Percentiles rank a stretch among this genome's conserved stretches.
phyloP scores from a whole-genome alignment of 192 early-diverging fungal genomes.

The Coemansia sp. region DNA sequence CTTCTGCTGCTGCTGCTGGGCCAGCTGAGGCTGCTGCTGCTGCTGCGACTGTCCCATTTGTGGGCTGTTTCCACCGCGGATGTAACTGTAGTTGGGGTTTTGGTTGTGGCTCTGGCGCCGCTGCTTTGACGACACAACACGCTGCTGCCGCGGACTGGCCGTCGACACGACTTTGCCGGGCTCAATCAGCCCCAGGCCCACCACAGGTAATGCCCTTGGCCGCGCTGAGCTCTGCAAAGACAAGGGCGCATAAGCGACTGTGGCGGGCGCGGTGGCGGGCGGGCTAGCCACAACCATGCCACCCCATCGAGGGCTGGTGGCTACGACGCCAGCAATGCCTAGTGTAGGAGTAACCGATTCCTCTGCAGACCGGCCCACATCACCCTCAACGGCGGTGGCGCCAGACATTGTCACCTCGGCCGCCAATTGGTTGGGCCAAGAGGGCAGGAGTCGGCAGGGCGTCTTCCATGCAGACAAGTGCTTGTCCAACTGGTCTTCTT shows the following conservation, averaged over 20 bases:
- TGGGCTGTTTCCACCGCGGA: background rate
- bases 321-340: background rate
- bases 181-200: background rate
- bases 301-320: background rate
- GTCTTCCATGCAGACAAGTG: slow-evolving; percentile 40
- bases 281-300: background rate
- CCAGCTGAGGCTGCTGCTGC: background rate
- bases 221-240: background rate
- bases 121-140: background rate
- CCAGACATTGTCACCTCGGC: slow-evolving; percentile 39
- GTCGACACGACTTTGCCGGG: background rate
- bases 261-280: background rate
- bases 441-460: slow-evolving; percentile 25
- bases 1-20: background rate
- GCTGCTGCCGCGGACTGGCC: background rate
- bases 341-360: background rate
- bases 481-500: slow-evolving; percentile 29
- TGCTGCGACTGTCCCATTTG: background rate
- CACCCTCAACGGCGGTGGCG: slow-evolving; percentile 37
- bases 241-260: background rate
- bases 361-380: background rate
- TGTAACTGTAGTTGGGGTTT: background rate
- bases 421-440: slow-evolving; percentile 20
- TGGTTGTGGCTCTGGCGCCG: background rate
- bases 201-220: background rate